phyloP scores from a whole-genome alignment of 305 asterid species.

The Fraxinus floribunda region DNA sequence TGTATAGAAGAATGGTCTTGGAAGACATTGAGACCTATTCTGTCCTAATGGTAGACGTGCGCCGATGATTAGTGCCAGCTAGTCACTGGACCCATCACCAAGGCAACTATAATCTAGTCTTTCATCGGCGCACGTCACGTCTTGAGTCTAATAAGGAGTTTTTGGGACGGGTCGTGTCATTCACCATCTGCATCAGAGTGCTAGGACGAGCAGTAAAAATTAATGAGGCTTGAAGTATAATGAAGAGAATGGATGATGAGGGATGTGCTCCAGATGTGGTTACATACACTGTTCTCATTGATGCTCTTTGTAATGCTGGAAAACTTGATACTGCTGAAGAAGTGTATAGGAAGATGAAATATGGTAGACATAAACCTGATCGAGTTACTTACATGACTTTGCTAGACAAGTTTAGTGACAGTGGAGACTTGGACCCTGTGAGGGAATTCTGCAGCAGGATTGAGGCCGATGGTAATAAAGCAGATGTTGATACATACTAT shows the following conservation, averaged over 20 bases:
- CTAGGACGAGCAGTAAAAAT: constrained; percentile 89
- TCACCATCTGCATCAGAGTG: constrained; percentile 83
- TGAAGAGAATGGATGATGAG: constrained; percentile 75
- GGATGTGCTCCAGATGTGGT: constrained; percentile 94
- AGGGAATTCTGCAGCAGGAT: constrained; percentile 61
- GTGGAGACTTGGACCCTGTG: constrained; percentile 64
- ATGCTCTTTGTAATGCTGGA: constrained; percentile 89
- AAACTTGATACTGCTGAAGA: constrained; percentile 70
- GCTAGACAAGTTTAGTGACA: constrained; percentile 69
- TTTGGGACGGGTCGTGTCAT: no score
- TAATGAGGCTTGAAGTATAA: constrained; percentile 56
- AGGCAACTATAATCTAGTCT: no score
- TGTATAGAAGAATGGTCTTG: constrained; percentile 68
- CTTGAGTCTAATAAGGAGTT: no score
- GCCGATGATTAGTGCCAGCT: no score
- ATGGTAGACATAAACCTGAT: constrained; percentile 76
- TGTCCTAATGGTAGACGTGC: constrained; percentile 92
- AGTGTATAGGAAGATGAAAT: constrained; percentile 69
- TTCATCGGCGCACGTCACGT: no score
- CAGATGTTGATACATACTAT: constrained; percentile 82
- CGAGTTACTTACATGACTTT: constrained; percentile 85
- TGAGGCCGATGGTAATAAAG: constrained; percentile 77
- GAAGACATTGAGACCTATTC: constrained; percentile 83
- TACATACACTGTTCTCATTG: constrained; percentile 84
- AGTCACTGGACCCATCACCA: no score